phyloP scores from a whole-genome alignment of 2,329 filamentous ascomycete species.

The Chrysosporium keratinophilum region DNA sequence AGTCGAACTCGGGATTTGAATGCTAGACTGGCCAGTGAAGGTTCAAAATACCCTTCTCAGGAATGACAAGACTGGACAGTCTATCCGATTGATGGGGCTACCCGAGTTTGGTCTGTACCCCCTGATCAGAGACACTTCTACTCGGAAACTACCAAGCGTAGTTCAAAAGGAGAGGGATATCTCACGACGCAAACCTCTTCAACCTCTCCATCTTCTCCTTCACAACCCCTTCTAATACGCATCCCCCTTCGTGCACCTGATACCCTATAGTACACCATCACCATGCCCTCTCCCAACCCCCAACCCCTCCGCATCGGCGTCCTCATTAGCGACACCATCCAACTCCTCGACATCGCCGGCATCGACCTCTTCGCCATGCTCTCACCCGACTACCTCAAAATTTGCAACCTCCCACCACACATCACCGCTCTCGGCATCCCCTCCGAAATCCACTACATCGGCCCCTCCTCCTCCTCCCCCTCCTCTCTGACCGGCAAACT shows the following conservation, averaged over 20 bases:
- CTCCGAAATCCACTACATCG: conserved; percentile 11
- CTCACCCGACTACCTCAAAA: conserved; percentile 23
- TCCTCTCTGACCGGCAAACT: background rate
- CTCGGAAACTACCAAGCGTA: too few species aligned
- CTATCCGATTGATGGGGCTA: too few species aligned
- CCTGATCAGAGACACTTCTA: too few species aligned
- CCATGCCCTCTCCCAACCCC: background rate
- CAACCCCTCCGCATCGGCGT: conserved; percentile 26
- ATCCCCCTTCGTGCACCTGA: background rate
- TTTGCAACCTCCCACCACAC: conserved; percentile 23
- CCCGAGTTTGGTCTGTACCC: too few species aligned
- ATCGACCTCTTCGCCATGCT: conserved; percentile 34
- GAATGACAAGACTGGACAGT: too few species aligned
- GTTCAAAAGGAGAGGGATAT: too few species aligned
- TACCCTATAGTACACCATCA: background rate
- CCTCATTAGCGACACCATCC: conserved; percentile 28
- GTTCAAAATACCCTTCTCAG: too few species aligned
- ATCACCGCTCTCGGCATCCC: conserved; percentile 3
- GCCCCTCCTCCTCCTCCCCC: conserved; percentile 7
- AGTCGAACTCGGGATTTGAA: too few species aligned
- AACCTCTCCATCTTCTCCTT: background rate
- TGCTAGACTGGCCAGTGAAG: too few species aligned
- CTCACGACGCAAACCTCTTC: too few species aligned
- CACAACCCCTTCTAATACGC: too few species aligned
- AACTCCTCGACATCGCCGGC: conserved; percentile 32